These are phyloP conservation scores for Jimgerdemannia lactiflua DNA, from an alignment of 192 early-diverging fungal genomes.

Conservation along the genomic window DNA sequence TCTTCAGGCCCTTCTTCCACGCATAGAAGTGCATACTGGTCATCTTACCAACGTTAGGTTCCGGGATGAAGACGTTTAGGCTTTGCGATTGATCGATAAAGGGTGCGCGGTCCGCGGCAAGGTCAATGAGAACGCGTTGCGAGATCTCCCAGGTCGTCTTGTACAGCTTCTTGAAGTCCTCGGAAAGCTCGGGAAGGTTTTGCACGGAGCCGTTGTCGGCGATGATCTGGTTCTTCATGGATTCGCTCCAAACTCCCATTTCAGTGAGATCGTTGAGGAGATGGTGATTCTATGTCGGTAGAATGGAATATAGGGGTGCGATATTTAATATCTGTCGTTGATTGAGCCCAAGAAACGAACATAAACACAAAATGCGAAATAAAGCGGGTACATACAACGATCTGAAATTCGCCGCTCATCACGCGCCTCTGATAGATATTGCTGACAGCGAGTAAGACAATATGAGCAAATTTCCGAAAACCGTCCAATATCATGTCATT, in stretches of 20 bases:
- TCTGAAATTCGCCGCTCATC: slow-evolving; percentile 95
- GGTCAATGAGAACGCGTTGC: slow-evolving; percentile 85
- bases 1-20: slow-evolving; percentile 96
- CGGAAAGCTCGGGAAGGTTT: slow-evolving; percentile 70
- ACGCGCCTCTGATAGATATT: slow-evolving; percentile 98
- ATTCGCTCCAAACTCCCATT: slow-evolving; percentile 90
- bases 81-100: slow-evolving; percentile 97
- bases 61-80: slow-evolving; percentile 92
- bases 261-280: slow-evolving; percentile 90
- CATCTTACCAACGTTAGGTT: slow-evolving; percentile 87
- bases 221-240: slow-evolving; percentile 94
- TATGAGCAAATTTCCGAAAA: no score
- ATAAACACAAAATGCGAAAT: no score
- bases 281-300: slow-evolving; percentile 65
- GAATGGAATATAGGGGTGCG: not conserved
- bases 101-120: slow-evolving; percentile 94
- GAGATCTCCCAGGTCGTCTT: slow-evolving; percentile 97
- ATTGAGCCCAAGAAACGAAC: no score
- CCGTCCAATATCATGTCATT: no score
- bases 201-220: slow-evolving; percentile 89
- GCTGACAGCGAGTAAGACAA: slow-evolving; percentile 20
- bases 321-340: not conserved
- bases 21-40: slow-evolving; percentile 98
- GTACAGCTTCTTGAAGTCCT: slow-evolving; percentile 86
- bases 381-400: slow-evolving; percentile 54